These are phyloP conservation scores for Xylariales sp. DNA, from an alignment of 2,329 filamentous ascomycete genomes.

Conservation along the genomic window DNA sequence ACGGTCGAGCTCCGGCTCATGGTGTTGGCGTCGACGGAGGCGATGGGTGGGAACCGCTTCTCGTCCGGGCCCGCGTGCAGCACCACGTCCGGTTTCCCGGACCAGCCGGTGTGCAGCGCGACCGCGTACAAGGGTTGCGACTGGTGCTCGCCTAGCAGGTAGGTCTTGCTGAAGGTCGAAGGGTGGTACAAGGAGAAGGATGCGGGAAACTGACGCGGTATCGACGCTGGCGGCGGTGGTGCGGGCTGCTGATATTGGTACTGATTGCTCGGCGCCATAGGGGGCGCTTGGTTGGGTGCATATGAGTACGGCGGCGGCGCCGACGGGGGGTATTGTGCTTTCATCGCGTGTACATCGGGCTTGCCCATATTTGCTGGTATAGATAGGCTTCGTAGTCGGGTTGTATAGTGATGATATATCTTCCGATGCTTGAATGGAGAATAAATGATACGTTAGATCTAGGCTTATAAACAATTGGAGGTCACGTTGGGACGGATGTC, in stretches of 20 bases:
- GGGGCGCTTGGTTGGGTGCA: too few relatives aligned
- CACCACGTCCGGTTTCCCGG: constrained; percentile 12
- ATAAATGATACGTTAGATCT: too few relatives aligned
- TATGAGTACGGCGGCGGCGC: too few relatives aligned
- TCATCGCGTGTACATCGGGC: too few relatives aligned
- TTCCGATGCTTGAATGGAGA: too few relatives aligned
- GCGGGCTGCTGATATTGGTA: background rate
- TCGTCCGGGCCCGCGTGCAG: constrained; percentile 13
- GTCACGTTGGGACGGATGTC: too few relatives aligned
- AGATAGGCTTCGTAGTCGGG: too few relatives aligned
- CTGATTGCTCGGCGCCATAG: too few relatives aligned
- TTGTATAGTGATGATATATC: too few relatives aligned
- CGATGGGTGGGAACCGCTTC: constrained; percentile 13
- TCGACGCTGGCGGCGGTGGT: background rate
- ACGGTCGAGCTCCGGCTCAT: background rate
- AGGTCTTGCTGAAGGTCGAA: constrained; percentile 5
- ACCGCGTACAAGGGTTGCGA: constrained; percentile 14
- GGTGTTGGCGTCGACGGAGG: constrained; percentile 5
- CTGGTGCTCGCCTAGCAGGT: constrained; percentile 15
- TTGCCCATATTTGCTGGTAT: too few relatives aligned
- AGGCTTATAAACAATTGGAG: too few relatives aligned
- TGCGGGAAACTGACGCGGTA: constrained; percentile 3
- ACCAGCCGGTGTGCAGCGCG: constrained; percentile 13
- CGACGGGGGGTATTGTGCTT: too few relatives aligned
- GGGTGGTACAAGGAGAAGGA: background rate